Evolutionary conservation across 208 protist species (phyloP), one percentile per base, ranked within the genome.

Genomic region (Crithidia sp.): DNA sequence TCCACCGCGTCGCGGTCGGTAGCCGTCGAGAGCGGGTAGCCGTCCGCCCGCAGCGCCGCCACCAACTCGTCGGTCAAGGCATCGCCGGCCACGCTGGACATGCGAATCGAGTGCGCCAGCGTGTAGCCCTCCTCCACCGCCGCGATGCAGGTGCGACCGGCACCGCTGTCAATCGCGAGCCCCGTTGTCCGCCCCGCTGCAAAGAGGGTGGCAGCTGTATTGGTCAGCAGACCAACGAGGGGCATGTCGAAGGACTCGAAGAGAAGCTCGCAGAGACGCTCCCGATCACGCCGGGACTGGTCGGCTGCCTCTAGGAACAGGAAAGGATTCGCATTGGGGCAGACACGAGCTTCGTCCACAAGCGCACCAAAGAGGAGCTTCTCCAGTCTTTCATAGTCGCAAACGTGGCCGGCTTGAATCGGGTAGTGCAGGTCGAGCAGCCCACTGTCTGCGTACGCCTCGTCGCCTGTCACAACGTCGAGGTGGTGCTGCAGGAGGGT

Each of bases 191-290:
- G 89, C 55, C 99, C 98, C n/a, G 98, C 93, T 7, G 98, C 91
- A 86, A 99, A 99, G 14, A 99, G 87, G 7, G 96, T 97, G 12
- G 99, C 76, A 2, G 99, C 87, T n/a, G 90, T 78, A 59, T 94
- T 90, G 76, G 97, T 98, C 52, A 95, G 84, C 40, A 99, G 76
- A 64, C 99, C 96, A 13, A 96, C 69, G 8, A 89, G 87, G 16
- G 96, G 88, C 67, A 99, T 96, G 67, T 93, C 89, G 77, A 99
- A 99, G 57, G 84, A 89, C 85, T 99, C 99, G 79, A 99, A 99
- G 76, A 99, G 89, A 40, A 96, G 63, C 77, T 99, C 90, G 37
- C 95, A 83, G 74, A 99, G 86, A 40, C 95, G 91, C 78, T 98
- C 92, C 17, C 95, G 95, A 74, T 99, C 98, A 14, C 81, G 69